Evolutionary conservation across 179 eudicot genomes (phyloP), one percentile per base, ranked within the genome.

Genomic region (Carnegiea gigantea): DNA sequence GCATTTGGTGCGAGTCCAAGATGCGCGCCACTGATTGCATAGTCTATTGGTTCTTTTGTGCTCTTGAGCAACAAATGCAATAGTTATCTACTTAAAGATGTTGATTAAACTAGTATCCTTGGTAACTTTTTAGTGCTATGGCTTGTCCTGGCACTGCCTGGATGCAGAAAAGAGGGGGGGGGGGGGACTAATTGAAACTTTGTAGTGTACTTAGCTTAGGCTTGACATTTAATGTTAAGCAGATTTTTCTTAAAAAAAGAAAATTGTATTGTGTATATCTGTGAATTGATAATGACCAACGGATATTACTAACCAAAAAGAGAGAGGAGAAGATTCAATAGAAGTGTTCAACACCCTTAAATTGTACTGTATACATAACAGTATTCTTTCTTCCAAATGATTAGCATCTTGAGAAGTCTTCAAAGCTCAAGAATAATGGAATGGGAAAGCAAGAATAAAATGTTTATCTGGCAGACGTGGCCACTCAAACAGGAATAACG

Each of bases 11-110:
- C 26, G 70, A 40, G 57, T 60, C 72, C 54, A 36, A 77, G 84
- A 78, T 83, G 73, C 79, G 48, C 62, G 74, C 51, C 67, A 60
- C 74, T 60, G 46, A 20, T 17, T 77, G 21, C 40, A 46, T 38
- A 75, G 24, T 70, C 80, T 43, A 80, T 80, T 80, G 75, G 33
- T 46, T 60, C 57, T 60, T 80, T 80, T 79, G 62, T 79, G 70
- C 60, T 67, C 62, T 21, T 33, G 65, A 76, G 85, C 81, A 77
- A 82, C 76, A 65, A 33, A 44, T 77, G 18, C 59, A 20, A 23
- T 48, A 23, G 57, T 68, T 68, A 4, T 82, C 9, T 73, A 75
- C 51, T 18, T 28, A 71, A 51, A 78, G 48, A 40, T 72, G 77
- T 62, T 46, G 26, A 70, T 59, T 43, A 26, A 75, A 70, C 72